Percentiles rank a stretch among this genome's conserved stretches.
phyloP scores from a whole-genome alignment of 2,329 filamentous ascomycete species.

The Neophaeococcomyces aloes region DNA sequence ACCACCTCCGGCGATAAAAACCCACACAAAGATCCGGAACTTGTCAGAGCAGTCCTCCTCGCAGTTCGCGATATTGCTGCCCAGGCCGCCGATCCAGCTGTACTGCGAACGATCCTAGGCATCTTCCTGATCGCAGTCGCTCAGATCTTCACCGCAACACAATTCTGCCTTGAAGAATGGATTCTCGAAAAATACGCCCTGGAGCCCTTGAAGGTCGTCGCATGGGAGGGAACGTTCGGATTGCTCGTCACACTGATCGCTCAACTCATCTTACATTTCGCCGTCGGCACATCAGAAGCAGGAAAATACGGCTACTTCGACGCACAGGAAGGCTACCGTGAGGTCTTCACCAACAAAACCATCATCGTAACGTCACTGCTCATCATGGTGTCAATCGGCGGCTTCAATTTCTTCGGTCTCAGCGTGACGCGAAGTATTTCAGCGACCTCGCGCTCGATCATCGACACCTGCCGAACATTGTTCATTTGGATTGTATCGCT shows the following conservation, averaged over 20 bases:
- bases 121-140: constrained; percentile 85
- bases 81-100: constrained; percentile 41
- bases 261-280: constrained; percentile 70
- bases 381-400: constrained; percentile 98
- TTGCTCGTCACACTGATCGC: constrained; percentile 66
- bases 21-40: constrained; percentile 26
- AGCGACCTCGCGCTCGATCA: constrained; percentile 86
- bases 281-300: constrained; percentile 61
- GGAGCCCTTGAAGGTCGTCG: constrained; percentile 82
- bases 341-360: constrained; percentile 61
- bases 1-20: constrained; percentile 52
- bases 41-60: constrained; percentile 19
- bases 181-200: constrained; percentile 70
- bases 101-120: constrained; percentile 64
- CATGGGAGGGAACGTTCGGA: constrained; percentile 92
- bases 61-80: constrained; percentile 31
- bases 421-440: constrained; percentile 83
- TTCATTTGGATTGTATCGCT: constrained; percentile 98
- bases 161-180: constrained; percentile 93
- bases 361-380: constrained; percentile 69
- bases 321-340: constrained; percentile 69
- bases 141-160: constrained; percentile 91
- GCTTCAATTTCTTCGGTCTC: constrained; percentile 97
- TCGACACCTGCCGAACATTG: constrained; percentile 91
- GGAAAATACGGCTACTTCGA: constrained; percentile 83